phyloP scores from a whole-genome alignment of 805 yeast genomes.

The Lachancea quebecensis region DNA sequence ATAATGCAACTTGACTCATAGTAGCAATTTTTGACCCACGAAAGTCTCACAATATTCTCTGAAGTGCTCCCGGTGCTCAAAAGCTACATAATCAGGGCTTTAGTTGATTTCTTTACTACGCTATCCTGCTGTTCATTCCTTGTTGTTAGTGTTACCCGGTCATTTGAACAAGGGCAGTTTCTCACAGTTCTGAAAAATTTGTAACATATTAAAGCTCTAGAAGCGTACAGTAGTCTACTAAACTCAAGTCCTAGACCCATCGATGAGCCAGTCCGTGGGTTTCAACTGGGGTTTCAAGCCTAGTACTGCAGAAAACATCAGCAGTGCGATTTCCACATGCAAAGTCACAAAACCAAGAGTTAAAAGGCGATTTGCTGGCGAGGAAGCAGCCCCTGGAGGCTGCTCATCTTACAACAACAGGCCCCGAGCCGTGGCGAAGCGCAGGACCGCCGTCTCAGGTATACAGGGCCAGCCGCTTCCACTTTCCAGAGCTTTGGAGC shows the following conservation, averaged over 20 bases:
- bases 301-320: background rate
- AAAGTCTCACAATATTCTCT: no score
- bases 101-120: background rate
- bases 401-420: background rate
- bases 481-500: slow-evolving; percentile 27
- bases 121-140: background rate
- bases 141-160: background rate
- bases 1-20: no score
- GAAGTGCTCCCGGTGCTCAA: no score
- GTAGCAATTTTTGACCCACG: no score
- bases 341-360: slow-evolving; percentile 10
- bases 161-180: background rate
- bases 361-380: slow-evolving; percentile 12
- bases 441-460: slow-evolving; percentile 4
- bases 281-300: slow-evolving; percentile 19
- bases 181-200: background rate
- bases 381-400: slow-evolving; percentile 3
- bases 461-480: slow-evolving; percentile 30
- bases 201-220: background rate
- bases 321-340: background rate
- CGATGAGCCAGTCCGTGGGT: slow-evolving; percentile 13
- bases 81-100: no score
- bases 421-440: slow-evolving; percentile 5
- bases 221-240: background rate
- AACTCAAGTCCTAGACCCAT: background rate